Base-by-base conservation (phyloP, 1,284 basidiomycete species). In the Chondrostereum purpureum region DNA sequence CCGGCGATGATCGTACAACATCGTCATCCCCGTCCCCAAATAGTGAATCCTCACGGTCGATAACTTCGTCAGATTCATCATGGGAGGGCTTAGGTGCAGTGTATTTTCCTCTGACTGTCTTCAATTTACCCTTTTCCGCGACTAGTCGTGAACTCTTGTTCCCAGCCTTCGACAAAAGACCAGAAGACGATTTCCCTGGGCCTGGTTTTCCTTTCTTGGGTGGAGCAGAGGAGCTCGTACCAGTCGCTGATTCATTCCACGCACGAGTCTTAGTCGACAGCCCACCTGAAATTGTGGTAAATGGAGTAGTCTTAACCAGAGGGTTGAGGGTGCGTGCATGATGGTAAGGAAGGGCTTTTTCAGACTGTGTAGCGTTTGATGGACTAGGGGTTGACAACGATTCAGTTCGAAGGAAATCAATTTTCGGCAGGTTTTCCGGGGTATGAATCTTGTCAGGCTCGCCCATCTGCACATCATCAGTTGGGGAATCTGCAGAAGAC, bases 251-350 rank as follows among this genome's bases (percentile, higher is more conserved):
- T 5, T 43, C 40, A 18, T 36, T 42, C 41, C 64, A 58, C 14
- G 72, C 50, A 34, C 65, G 70, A 23, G 70, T 66, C 56, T 79
- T 82, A 4, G 68, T 64, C 5, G 70, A 54, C 40, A 77, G 72
- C 14, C 67, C 68, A 27, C 65, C 61, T 18, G 66, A 62, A 47
- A 65, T 52, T 5, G 45, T 48, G 27, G 54, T 47, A n/a, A 67
- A 55, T 35, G 69, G 58, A 42, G 79, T 73, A 3, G 70, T 58
- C 44, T 75, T 75, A 13, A 83, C 70, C 3, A 66, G 65, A 14
- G 81, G 77, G 19, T 79, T 77, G 6, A 67, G 65, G 12, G 58
- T 62, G 37, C 75, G 72, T 2, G 57, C 60, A 44, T 71, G 70
- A 55, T 78, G 78, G 1, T 61, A 58, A 27, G 75, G 73, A 0